phyloP scores from a whole-genome alignment of 2,329 filamentous ascomycete genomes.

The Aspergillus novoparasiticus region DNA sequence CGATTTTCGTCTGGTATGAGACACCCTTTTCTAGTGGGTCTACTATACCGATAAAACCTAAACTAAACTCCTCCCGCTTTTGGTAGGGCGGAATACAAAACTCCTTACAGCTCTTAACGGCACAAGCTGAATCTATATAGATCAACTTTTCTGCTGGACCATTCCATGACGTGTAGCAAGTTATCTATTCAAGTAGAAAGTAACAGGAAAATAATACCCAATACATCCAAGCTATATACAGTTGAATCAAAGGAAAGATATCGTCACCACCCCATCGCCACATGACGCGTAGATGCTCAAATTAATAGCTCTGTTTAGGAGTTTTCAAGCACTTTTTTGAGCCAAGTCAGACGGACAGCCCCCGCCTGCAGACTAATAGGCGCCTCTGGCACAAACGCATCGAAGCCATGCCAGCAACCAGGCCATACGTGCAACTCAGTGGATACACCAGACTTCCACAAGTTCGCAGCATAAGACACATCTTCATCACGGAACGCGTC shows the following conservation, averaged over 20 bases:
- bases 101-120: no score
- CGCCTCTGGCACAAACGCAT: slow-evolving; percentile 15
- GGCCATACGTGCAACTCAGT: slow-evolving; percentile 19
- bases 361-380: slow-evolving; percentile 8
- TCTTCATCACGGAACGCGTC: slow-evolving; percentile 17
- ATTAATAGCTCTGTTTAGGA: not conserved
- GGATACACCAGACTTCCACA: slow-evolving; percentile 11
- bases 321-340: slow-evolving; percentile 6
- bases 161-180: no score
- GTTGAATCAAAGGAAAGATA: not conserved
- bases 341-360: slow-evolving; percentile 9
- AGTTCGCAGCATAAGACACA: slow-evolving; percentile 11
- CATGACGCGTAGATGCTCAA: not conserved
- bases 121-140: no score
- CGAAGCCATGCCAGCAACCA: slow-evolving; percentile 20
- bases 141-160: no score
- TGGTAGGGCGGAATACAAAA: no score
- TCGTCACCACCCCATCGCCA: not conserved
- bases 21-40: no score
- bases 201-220: no score
- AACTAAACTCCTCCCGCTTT: no score
- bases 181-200: no score
- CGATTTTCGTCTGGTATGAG: no score
- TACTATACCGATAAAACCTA: no score
- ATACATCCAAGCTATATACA: no score